Evolutionary conservation across 225 moss, liverwort and hornwort species (phyloP).

Genomic region (Polytrichum commune): DNA sequence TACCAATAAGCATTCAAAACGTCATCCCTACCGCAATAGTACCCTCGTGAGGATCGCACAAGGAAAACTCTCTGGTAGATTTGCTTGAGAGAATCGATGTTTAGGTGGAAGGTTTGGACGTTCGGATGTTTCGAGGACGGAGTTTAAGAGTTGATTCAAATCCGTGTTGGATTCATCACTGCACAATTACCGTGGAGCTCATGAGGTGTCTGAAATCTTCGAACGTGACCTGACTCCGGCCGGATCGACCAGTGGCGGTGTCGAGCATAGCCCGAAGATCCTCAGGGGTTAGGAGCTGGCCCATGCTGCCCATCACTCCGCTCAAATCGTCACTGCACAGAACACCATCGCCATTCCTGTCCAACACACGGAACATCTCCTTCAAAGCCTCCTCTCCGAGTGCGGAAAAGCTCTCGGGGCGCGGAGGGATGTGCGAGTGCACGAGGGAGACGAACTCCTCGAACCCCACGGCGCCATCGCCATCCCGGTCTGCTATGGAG

Average conservation of each 20-base stretch:
- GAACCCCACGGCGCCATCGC: slow-evolving; percentile 39
- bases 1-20: too few relatives aligned
- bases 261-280: slow-evolving; percentile 37
- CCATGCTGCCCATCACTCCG: slow-evolving; percentile 26
- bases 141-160: too few relatives aligned
- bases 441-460: slow-evolving; percentile 37
- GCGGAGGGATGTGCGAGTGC: slow-evolving; percentile 15
- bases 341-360: slow-evolving; percentile 47
- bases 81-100: too few relatives aligned
- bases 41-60: too few relatives aligned
- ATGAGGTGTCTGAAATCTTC: slow-evolving; percentile 31
- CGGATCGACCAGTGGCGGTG: slow-evolving; percentile 13
- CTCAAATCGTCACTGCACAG: slow-evolving; percentile 37
- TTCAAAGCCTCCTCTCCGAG: slow-evolving; percentile 13
- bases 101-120: too few relatives aligned
- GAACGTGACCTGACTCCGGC: slow-evolving; percentile 20
- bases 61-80: too few relatives aligned
- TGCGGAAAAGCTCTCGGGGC: neutral
- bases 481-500: slow-evolving; percentile 26
- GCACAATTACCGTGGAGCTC: slow-evolving; percentile 1
- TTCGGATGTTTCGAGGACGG: too few relatives aligned
- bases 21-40: too few relatives aligned
- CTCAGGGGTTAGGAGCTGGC: slow-evolving; percentile 17
- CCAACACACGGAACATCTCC: slow-evolving; percentile 41
- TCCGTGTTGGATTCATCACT: too few relatives aligned